A percentile compares a stretch with the other conserved stretches of the same genome.
phyloP scores from a whole-genome alignment of 2,329 filamentous ascomycete species.

The Ophiostoma piceae region DNA sequence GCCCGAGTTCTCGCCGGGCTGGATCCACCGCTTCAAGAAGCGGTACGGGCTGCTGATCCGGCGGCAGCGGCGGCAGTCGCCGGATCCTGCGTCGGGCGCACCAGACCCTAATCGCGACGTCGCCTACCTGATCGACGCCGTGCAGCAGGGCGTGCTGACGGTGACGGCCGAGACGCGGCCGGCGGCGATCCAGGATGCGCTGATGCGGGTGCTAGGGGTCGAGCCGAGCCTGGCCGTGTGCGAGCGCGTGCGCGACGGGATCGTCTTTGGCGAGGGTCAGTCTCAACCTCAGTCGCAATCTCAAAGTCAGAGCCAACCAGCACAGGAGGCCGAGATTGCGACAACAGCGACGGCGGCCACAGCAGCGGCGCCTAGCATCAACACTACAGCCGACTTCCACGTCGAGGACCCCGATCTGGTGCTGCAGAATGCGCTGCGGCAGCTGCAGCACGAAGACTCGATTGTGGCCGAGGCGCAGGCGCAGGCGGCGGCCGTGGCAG shows the following conservation, averaged over 20 bases:
- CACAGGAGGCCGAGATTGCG: background rate
- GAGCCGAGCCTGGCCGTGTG: slow-evolving; percentile 51
- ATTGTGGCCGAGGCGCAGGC: slow-evolving; percentile 50
- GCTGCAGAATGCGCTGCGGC: slow-evolving; percentile 54
- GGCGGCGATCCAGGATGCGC: slow-evolving; percentile 53
- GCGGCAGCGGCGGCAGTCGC: slow-evolving; percentile 37
- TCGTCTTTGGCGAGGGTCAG: slow-evolving; percentile 34
- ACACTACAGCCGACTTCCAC: slow-evolving; percentile 4
- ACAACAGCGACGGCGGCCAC: background rate
- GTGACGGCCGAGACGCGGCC: slow-evolving; percentile 55
- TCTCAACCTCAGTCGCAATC: slow-evolving; percentile 22
- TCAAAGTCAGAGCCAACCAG: background rate
- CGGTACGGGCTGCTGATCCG: slow-evolving; percentile 55
- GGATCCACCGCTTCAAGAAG: slow-evolving; percentile 62
- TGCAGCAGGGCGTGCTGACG: slow-evolving; percentile 56
- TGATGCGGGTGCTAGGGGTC: slow-evolving; percentile 51
- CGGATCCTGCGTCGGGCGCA: slow-evolving; percentile 24
- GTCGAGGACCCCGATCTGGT: slow-evolving; percentile 55
- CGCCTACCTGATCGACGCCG: slow-evolving; percentile 54
- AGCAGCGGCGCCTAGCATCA: background rate
- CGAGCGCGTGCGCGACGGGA: slow-evolving; percentile 54
- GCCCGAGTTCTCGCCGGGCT: slow-evolving; percentile 58
- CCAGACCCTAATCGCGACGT: slow-evolving; percentile 53
- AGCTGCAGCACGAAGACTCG: slow-evolving; percentile 54
- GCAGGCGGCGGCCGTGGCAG: slow-evolving; percentile 46